Base-by-base conservation (phyloP, 225 moss, liverwort and hornwort genomes). In the Marchantia paleacea region DNA sequence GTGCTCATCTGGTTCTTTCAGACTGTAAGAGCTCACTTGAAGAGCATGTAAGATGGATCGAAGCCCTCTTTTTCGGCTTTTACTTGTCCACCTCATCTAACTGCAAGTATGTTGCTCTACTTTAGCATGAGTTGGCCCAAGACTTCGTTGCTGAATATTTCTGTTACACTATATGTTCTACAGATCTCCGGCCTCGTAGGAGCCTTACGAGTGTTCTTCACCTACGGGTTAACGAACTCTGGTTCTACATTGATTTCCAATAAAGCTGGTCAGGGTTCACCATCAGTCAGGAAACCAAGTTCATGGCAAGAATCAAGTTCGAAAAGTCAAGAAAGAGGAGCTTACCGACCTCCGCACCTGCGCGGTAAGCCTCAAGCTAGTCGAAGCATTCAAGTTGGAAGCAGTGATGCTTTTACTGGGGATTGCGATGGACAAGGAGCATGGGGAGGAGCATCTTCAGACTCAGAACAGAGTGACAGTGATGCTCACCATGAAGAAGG, bases 291-390 rank as follows among this genome's bases (percentile, higher is more conserved):
- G 82, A 80, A 80, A 16, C 74, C 77, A 76, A 74, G 77, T 50
- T 67, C 82, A 29, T 84, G 84, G 84, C 80, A 78, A 74, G 82
- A 85, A 61, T 84, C 87, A 82, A 82, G 82, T 83, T 75, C 81
- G 69, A 70, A 82, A 64, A 82, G 75, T 76, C 92, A 92, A 84
- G 92, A 91, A 75, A 80, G 86, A 80, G 83, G 88, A 67, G 87
- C 92, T 24, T 96, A 96, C 74, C 87, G 91, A 53, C 96, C 96
- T 80, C 96, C 96, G 71, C 96, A 96, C 85, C 75, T 96, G 83
- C 96, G 96, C 75, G 86, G 88, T 62, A 92, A 90, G 85, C 81
- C 85, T 57, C 88, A 91, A 81, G 88, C 89, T 82, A 90, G 80
- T 70, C 90, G 84, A 77, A 94, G 82, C 84, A 91, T 87, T 53